phyloP scores from a whole-genome alignment of 768 basidiomycete species.

The Lyophyllum shimeji region DNA sequence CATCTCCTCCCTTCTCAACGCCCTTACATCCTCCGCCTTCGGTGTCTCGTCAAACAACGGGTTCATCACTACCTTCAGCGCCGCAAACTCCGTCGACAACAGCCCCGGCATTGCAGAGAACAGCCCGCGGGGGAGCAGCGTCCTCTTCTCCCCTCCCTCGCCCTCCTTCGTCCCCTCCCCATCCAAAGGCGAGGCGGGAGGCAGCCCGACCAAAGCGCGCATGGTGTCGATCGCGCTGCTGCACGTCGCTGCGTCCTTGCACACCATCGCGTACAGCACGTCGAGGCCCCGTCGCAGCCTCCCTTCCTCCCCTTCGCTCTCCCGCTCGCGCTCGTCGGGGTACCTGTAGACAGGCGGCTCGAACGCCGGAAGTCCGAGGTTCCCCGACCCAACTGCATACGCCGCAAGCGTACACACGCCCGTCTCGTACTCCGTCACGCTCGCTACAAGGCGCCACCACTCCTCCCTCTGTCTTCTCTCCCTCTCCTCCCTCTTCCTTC shows the following conservation, averaged over 20 bases:
- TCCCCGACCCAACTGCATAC: slow-evolving; percentile 11
- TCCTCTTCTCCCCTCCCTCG: slow-evolving; percentile 23
- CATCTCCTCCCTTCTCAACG: slow-evolving; percentile 60
- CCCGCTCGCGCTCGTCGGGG: not conserved
- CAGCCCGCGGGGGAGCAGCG: slow-evolving; percentile 49
- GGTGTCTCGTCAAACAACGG: slow-evolving; percentile 56
- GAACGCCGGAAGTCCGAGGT: slow-evolving; percentile 11
- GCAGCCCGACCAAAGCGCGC: slow-evolving; percentile 34
- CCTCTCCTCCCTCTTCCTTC: slow-evolving; percentile 22
- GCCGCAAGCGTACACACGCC: slow-evolving; percentile 17
- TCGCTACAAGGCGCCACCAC: slow-evolving; percentile 48
- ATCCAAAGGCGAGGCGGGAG: not conserved
- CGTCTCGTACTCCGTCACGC: slow-evolving; percentile 30
- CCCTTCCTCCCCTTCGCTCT: slow-evolving; percentile 21
- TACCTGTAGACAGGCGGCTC: not conserved
- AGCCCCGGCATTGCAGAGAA: slow-evolving; percentile 60
- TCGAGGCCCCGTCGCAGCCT: slow-evolving; percentile 45
- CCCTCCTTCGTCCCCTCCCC: too few species aligned
- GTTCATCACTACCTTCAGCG: slow-evolving; percentile 46
- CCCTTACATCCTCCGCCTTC: slow-evolving; percentile 50
- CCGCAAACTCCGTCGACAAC: slow-evolving; percentile 50
- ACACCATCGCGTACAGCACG: slow-evolving; percentile 56
- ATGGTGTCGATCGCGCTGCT: slow-evolving; percentile 56
- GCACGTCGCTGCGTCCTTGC: slow-evolving; percentile 49
- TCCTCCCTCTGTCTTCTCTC: slow-evolving; percentile 19